phyloP scores from a whole-genome alignment of 2,329 filamentous ascomycete species.

The Ophiostoma piceae region DNA sequence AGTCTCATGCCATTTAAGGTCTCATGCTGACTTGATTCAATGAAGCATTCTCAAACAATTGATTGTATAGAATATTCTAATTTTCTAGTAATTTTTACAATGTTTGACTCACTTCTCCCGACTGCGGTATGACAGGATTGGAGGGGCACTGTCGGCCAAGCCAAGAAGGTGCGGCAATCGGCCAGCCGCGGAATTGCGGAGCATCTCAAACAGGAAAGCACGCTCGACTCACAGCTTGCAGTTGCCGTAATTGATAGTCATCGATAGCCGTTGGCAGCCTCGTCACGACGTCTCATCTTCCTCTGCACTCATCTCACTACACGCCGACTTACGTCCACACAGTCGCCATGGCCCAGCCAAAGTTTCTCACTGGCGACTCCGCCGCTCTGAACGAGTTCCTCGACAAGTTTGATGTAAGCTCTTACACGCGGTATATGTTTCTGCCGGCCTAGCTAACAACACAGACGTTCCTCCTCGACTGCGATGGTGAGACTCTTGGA shows the following conservation, averaged over 20 bases:
- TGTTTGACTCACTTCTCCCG: not conserved
- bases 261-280: not conserved
- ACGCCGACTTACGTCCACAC: not conserved
- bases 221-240: not conserved
- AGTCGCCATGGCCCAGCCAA: constrained; percentile 33
- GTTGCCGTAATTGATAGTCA: not conserved
- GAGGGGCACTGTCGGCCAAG: constrained; percentile 1
- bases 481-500: constrained; percentile 65
- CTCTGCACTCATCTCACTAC: not conserved
- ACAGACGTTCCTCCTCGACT: constrained; percentile 90
- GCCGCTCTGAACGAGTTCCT: constrained; percentile 76
- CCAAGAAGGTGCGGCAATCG: constrained; percentile 8
- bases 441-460: constrained; percentile 18
- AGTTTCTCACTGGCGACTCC: constrained; percentile 73
- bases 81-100: too few species aligned
- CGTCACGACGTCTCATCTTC: not conserved
- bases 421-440: not conserved
- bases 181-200: not conserved
- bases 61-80: too few species aligned
- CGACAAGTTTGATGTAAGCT: constrained; percentile 80
- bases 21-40: too few species aligned
- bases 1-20: not conserved
- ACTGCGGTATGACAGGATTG: not conserved
- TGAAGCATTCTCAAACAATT: too few species aligned
- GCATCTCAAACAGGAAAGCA: not conserved